Percentiles rank a stretch among this genome's conserved stretches.
Evolutionary conservation across 305 asterid species (phyloP).

Genomic region (Fraxinus albicans): DNA sequence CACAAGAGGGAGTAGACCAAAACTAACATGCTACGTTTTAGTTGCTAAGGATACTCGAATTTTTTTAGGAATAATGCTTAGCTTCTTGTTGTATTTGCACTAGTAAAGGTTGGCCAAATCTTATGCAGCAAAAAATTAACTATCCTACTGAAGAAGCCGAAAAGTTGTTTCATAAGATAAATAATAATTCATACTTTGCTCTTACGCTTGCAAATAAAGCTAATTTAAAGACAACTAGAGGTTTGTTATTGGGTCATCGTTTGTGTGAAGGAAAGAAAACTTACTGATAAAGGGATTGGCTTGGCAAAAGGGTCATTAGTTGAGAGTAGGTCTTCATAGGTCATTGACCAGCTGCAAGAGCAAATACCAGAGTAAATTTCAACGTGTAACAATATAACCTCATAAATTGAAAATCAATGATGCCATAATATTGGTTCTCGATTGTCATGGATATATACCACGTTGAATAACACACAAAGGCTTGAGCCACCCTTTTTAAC

Average conservation of each 20-base stretch:
- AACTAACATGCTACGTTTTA: not conserved
- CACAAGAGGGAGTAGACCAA: not conserved
- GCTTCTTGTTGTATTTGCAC: not conserved
- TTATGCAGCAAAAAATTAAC: not conserved
- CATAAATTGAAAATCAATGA: not conserved
- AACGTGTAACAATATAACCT: not conserved
- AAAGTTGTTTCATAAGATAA: not conserved
- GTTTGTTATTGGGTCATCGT: not conserved
- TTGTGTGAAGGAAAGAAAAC: slow-evolving; percentile 22
- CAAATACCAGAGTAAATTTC: not conserved
- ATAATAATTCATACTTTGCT: too few species aligned
- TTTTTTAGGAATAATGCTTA: not conserved
- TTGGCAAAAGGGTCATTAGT: slow-evolving; percentile 68
- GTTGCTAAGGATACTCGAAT: not conserved
- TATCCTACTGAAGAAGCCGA: not conserved
- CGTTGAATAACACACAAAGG: not conserved
- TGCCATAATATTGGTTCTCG: not conserved
- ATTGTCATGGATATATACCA: not conserved
- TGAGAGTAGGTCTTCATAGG: slow-evolving; percentile 84
- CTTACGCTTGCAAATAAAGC: not conserved
- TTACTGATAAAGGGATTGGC: slow-evolving; percentile 71
- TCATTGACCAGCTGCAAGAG: slow-evolving; percentile 76
- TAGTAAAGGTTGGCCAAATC: too few species aligned
- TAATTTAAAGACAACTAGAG: not conserved
- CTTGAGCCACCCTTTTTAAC: not conserved